A percentile compares a stretch with the other conserved stretches of the same genome.
These are phyloP conservation scores for Arachnopeziza araneosa DNA, from an alignment of 2,329 filamentous ascomycete genomes.

Conservation along the genomic window DNA sequence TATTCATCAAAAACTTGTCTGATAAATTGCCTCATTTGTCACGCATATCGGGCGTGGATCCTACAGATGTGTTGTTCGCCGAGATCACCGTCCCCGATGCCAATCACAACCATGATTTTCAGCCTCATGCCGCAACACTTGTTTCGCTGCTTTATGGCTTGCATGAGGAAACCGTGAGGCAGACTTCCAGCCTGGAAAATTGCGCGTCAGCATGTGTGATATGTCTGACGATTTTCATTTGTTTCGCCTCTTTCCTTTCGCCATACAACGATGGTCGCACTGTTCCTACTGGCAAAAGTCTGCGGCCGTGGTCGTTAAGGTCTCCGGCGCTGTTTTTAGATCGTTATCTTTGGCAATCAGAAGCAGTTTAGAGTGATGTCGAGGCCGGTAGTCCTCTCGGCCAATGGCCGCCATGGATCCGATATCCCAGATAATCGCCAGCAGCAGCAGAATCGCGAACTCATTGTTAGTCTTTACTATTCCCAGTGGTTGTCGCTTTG, in stretches of 20 bases:
- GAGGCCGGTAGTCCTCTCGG: not conserved
- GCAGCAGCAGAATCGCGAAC: not conserved
- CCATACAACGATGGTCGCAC: not conserved
- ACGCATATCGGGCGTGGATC: too few relatives aligned
- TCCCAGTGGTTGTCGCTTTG: not conserved
- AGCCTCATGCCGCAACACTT: not conserved
- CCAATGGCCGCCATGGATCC: constrained; percentile 1
- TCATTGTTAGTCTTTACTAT: not conserved
- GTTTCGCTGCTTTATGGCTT: not conserved
- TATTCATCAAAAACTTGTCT: too few relatives aligned
- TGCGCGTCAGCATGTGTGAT: not conserved
- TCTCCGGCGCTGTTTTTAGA: not conserved
- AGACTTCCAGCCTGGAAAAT: not conserved
- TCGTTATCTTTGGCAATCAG: not conserved
- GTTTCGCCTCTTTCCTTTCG: not conserved
- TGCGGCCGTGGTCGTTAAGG: not conserved
- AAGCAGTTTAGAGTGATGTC: not conserved
- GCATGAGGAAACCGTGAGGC: not conserved
- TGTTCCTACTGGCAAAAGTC: not conserved
- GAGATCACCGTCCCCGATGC: too few relatives aligned
- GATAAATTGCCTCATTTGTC: too few relatives aligned
- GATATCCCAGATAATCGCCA: constrained; percentile 1
- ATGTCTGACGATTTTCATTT: not conserved
- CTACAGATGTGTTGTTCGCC: too few relatives aligned
- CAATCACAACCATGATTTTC: not conserved